These are phyloP conservation scores for Quercus robur DNA, from an alignment of 306 rosid species.

Conservation along the genomic window DNA sequence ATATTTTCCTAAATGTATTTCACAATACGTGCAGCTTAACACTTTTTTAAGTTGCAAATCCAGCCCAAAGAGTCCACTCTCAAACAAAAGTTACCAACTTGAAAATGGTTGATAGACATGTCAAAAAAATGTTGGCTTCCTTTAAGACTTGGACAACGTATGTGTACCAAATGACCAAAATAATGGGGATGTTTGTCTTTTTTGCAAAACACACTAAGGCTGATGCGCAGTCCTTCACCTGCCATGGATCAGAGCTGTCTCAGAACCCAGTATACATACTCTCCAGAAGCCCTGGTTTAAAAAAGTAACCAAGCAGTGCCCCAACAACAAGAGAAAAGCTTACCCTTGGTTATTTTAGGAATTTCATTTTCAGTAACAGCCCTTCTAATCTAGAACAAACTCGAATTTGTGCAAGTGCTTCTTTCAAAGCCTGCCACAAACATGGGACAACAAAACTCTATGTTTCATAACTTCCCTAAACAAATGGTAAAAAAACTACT, in stretches of 20 bases:
- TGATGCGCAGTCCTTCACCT: constrained; percentile 91
- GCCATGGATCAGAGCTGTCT: constrained; percentile 26
- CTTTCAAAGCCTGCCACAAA: constrained; percentile 67
- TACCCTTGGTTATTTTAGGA: constrained; percentile 54
- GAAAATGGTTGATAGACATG: too few relatives aligned
- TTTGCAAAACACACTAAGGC: constrained; percentile 84
- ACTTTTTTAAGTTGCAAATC: background rate
- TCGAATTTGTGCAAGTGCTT: constrained; percentile 75
- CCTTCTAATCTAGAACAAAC: constrained; percentile 87
- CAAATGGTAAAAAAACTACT: constrained; percentile 13
- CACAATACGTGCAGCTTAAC: background rate
- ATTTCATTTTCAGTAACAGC: constrained; percentile 67
- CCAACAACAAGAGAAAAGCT: constrained; percentile 6
- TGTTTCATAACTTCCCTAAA: background rate
- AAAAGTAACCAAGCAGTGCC: constrained; percentile 6
- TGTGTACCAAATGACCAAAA: constrained; percentile 52
- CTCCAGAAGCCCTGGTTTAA: background rate
- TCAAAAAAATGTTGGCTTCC: too few relatives aligned
- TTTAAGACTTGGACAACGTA: background rate
- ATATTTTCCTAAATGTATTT: background rate
- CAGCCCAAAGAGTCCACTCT: background rate
- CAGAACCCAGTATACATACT: constrained; percentile 4
- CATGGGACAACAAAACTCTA: constrained; percentile 17
- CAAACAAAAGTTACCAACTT: background rate
- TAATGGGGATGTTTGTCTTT: constrained; percentile 65